Evolutionary conservation across 805 yeast species (phyloP).

Genomic region (Nakazawaea pomicola): DNA sequence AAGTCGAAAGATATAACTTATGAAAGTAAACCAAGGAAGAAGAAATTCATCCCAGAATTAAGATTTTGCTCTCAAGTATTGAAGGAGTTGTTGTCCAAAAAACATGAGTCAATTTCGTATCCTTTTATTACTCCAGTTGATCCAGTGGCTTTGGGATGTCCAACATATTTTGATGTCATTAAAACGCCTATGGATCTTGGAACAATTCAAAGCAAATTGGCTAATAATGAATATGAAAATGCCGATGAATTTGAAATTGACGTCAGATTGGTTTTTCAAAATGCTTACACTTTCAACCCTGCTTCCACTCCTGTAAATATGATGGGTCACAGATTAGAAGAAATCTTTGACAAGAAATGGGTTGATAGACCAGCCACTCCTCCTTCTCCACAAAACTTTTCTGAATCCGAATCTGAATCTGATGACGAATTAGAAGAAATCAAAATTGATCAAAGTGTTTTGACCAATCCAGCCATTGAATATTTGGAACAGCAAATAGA

Average conservation of each 20-base stretch:
- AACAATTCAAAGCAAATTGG: slow-evolving; percentile 73
- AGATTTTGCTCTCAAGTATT: slow-evolving; percentile 78
- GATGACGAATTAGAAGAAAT: slow-evolving; percentile 35
- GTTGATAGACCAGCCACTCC: slow-evolving; percentile 72
- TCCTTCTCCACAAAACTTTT: slow-evolving; percentile 46
- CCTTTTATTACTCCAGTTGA: slow-evolving; percentile 95
- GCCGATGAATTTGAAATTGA: slow-evolving; percentile 87
- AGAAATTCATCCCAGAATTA: slow-evolving; percentile 86
- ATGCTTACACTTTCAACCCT: slow-evolving; percentile 91
- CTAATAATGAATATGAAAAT: slow-evolving; percentile 82
- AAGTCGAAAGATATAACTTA: slow-evolving; percentile 90
- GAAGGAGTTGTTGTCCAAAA: slow-evolving; percentile 78
- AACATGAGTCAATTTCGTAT: slow-evolving; percentile 77
- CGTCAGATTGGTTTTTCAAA: slow-evolving; percentile 74
- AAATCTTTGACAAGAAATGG: slow-evolving; percentile 85
- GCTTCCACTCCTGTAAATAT: slow-evolving; percentile 94
- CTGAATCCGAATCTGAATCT: slow-evolving; percentile 37
- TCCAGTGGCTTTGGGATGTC: slow-evolving; percentile 89
- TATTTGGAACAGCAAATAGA: slow-evolving; percentile 82
- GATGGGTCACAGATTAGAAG: slow-evolving; percentile 92
- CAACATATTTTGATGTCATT: slow-evolving; percentile 80
- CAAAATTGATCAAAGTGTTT: slow-evolving; percentile 52
- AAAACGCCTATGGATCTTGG: slow-evolving; percentile 95
- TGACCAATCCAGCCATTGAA: slow-evolving; percentile 86
- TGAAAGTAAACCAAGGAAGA: slow-evolving; percentile 85